Evolutionary conservation across 2,329 filamentous ascomycete genomes (phyloP), one percentile per base, ranked within the genome.

Genomic region (Alternaria gansuensis): DNA sequence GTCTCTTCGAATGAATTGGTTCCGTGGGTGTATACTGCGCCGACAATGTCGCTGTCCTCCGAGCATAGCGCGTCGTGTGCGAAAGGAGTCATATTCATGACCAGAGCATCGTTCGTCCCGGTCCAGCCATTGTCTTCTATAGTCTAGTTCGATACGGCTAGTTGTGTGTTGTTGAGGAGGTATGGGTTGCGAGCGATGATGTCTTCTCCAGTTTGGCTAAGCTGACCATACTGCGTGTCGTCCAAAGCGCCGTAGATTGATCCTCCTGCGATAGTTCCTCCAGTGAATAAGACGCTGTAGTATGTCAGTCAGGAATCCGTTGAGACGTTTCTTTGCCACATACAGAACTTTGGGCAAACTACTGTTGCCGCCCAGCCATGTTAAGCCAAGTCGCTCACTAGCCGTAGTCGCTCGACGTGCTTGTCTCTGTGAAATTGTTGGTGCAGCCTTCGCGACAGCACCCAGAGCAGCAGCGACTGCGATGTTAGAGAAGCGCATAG

Each of bases 1-100:
- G 71, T 74, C 52, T 74, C 71, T 44, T 73, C 71, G 29, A 74
- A 62, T 0, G 70, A 71, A 28, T 73, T 74, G 0, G 70, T 74
- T 11, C 70, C 70, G 41, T 73, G 70, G 0, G 70, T 74, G 49
- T 64, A 73, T 14, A 74, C 62, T 0, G 70, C 70, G 9, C 71
- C 71, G 9, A 57, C 64, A 5, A 74, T 73, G 29, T 74, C 71
- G 26, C 69, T 72, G 37, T 73, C 70, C 10, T 56, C 44, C 0
- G 68, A 71, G 31, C 70, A 74, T 2, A 74, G 44, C 2, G 70
- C 70, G 34, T 71, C 66, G 36, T 70, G 53, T 1, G 64, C 65
- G 41, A 74, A 74, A 4, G 70, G 63, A 5, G 70, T 72, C 71
- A 74, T 74, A 57, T 74, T 71, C 70, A 73, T 74, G 28, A 70